phyloP scores from a whole-genome alignment of 2,329 filamentous ascomycete genomes.

The Fusarium equiseti region DNA sequence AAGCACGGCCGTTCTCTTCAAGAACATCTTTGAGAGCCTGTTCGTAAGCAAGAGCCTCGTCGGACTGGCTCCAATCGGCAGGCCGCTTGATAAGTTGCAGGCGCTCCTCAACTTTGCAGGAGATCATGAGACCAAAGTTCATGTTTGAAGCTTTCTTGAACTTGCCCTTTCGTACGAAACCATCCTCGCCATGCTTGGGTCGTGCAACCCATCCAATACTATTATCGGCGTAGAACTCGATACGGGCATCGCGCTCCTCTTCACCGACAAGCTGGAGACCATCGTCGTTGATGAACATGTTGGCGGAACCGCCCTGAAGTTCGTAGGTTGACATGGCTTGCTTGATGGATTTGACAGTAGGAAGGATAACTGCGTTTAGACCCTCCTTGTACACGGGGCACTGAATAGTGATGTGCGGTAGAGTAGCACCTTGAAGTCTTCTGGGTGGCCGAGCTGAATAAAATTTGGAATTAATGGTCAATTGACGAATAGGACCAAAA shows the following conservation, averaged over 20 bases:
- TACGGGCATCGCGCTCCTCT: constrained; percentile 71
- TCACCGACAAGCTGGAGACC: constrained; percentile 76
- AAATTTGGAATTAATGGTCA: constrained; percentile 82
- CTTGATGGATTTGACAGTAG: constrained; percentile 83
- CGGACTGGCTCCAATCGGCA: constrained; percentile 73
- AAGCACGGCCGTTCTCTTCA: constrained; percentile 75
- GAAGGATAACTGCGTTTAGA: constrained; percentile 77
- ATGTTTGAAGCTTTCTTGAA: constrained; percentile 80
- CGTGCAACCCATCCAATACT: constrained; percentile 78
- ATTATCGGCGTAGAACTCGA: constrained; percentile 76
- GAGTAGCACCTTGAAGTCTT: constrained; percentile 65
- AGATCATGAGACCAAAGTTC: constrained; percentile 77
- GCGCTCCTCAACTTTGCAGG: constrained; percentile 77
- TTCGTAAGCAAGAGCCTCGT: constrained; percentile 76
- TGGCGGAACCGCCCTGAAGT: constrained; percentile 80
- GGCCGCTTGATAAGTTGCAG: constrained; percentile 68
- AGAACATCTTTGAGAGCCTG: constrained; percentile 74
- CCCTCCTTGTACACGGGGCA: constrained; percentile 92
- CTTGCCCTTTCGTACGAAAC: constrained; percentile 73
- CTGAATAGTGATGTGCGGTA: constrained; percentile 85
- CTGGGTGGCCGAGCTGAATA: constrained; percentile 80
- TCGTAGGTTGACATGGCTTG: constrained; percentile 82
- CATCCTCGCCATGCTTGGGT: constrained; percentile 72
- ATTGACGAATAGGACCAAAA: constrained; percentile 79
- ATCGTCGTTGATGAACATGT: constrained; percentile 82